Evolutionary conservation across 768 basidiomycete species (phyloP).

Genomic region (Gloeopeniophorella convolvens): DNA sequence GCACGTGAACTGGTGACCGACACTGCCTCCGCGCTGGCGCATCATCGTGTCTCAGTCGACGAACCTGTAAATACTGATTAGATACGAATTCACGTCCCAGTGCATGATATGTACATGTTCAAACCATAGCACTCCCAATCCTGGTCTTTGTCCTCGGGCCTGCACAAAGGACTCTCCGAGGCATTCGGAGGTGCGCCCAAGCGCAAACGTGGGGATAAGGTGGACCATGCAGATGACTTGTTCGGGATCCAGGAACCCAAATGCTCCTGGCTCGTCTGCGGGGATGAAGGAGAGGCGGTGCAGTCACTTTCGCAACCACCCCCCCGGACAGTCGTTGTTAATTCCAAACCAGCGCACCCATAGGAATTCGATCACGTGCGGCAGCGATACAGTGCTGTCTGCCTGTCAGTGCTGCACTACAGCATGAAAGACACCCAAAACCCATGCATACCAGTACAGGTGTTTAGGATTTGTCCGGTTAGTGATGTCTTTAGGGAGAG

Average conservation of each 20-base stretch:
- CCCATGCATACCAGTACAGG: conserved; percentile 29
- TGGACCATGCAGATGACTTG: conserved; percentile 28
- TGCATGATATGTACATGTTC: too few relatives aligned
- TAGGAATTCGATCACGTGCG: conserved; percentile 31
- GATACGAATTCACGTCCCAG: too few relatives aligned
- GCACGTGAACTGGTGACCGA: too few relatives aligned
- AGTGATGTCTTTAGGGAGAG: conserved; percentile 3
- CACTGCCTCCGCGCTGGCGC: too few relatives aligned
- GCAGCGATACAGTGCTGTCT: background rate
- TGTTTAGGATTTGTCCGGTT: background rate
- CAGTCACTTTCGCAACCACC: conserved; percentile 9
- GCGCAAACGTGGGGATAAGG: conserved; percentile 32
- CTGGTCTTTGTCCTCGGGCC: too few relatives aligned
- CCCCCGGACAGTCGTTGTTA: conserved; percentile 7
- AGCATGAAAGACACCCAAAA: conserved; percentile 27
- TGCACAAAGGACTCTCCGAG: too few relatives aligned
- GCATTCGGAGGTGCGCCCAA: too few relatives aligned
- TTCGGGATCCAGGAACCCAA: conserved; percentile 33
- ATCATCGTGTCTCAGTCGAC: too few relatives aligned
- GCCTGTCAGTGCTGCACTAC: conserved; percentile 20
- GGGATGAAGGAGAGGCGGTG: conserved; percentile 25
- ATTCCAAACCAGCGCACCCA: conserved; percentile 32
- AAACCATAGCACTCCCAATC: too few relatives aligned
- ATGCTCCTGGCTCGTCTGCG: too few relatives aligned
- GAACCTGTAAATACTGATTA: too few relatives aligned